Evolutionary conservation across 441 rosid species (phyloP).

Genomic region (Euphorbia celastroides): DNA sequence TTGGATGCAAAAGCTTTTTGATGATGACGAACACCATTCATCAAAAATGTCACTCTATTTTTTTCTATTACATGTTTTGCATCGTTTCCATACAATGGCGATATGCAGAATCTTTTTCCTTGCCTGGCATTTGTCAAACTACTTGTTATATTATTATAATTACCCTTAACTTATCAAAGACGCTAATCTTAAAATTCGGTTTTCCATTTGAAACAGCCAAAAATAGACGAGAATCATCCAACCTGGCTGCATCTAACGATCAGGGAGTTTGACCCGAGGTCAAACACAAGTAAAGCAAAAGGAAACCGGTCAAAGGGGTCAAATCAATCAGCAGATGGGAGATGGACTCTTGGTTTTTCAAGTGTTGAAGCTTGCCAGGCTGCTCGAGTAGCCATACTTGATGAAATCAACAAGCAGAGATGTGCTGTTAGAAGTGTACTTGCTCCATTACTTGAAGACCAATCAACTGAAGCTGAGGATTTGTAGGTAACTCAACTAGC

Average conservation of each 20-base stretch:
- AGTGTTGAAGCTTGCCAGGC: constrained; percentile 41
- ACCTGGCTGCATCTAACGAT: constrained; percentile 61
- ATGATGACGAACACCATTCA: not conserved
- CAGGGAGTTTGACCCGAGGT: constrained; percentile 54
- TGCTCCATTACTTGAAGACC: constrained; percentile 31
- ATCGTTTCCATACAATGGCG: no score
- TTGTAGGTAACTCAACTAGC: constrained; percentile 23
- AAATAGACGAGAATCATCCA: constrained; percentile 51
- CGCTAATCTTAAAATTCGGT: not conserved
- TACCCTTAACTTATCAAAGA: not conserved
- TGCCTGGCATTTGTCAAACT: not conserved
- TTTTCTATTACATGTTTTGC: no score
- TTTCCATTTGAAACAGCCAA: constrained; percentile 39
- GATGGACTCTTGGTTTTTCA: constrained; percentile 66
- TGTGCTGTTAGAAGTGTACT: constrained; percentile 31
- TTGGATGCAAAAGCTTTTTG: not conserved
- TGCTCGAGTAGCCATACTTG: constrained; percentile 41
- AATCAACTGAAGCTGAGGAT: constrained; percentile 9
- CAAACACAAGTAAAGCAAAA: constrained; percentile 26
- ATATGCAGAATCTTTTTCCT: not conserved
- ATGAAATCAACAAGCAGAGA: constrained; percentile 44
- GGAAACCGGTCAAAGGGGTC: constrained; percentile 19
- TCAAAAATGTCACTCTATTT: no score
- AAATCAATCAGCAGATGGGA: constrained; percentile 37
- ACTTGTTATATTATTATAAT: no score